Evolutionary conservation across 768 basidiomycete genomes (phyloP).

Genomic region (Scleroderma citrinum): DNA sequence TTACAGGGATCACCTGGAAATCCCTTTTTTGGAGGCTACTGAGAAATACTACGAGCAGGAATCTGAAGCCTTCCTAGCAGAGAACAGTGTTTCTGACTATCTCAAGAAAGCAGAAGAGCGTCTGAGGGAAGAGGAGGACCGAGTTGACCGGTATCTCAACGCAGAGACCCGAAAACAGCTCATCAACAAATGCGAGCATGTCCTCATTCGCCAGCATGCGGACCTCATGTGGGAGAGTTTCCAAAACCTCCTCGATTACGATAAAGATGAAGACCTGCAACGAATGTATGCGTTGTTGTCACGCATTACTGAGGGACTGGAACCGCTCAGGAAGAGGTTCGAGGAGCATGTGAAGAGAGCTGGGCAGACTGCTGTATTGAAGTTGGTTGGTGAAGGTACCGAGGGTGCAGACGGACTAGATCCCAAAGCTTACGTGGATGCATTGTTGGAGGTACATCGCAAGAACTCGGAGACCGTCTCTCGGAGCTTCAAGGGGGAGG

Average conservation of each 20-base stretch:
- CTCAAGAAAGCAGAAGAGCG: constrained; percentile 92
- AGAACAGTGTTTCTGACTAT: constrained; percentile 90
- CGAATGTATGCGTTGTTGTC: constrained; percentile 92
- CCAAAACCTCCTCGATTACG: constrained; percentile 82
- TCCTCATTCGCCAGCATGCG: constrained; percentile 83
- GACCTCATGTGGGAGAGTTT: constrained; percentile 90
- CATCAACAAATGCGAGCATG: constrained; percentile 81
- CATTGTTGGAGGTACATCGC: constrained; percentile 82
- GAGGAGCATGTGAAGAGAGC: constrained; percentile 94
- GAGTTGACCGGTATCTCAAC: constrained; percentile 91
- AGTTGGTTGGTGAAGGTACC: constrained; percentile 50
- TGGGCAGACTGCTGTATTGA: constrained; percentile 76
- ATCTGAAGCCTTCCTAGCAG: constrained; percentile 82
- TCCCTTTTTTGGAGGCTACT: constrained; percentile 82
- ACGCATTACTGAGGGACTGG: constrained; percentile 84
- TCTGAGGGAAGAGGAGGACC: constrained; percentile 88
- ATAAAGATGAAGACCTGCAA: constrained; percentile 91
- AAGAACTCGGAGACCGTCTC: constrained; percentile 88
- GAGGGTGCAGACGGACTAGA: constrained; percentile 61
- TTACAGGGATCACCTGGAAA: constrained; percentile 88
- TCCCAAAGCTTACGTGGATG: constrained; percentile 92
- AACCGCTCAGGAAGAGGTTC: constrained; percentile 86
- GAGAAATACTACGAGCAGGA: constrained; percentile 90
- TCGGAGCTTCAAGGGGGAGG: constrained; percentile 86
- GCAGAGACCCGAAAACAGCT: constrained; percentile 80